phyloP scores from a whole-genome alignment of 2,329 filamentous ascomycete genomes.

The Paecilomyces variotii region DNA sequence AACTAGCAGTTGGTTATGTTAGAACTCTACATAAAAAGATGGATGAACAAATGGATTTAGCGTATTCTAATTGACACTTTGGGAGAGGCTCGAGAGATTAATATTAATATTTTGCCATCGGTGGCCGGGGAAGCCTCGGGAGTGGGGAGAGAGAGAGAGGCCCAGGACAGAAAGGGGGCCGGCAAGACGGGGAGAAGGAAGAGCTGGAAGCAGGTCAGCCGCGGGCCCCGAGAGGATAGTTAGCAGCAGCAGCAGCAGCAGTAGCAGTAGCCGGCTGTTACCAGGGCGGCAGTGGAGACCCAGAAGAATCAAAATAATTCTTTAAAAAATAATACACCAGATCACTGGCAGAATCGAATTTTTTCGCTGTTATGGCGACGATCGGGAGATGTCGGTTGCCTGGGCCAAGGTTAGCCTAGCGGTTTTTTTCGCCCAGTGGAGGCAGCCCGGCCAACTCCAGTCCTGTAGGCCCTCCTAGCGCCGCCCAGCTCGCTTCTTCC shows the following conservation, averaged over 20 bases:
- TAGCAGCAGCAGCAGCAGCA: too few species aligned
- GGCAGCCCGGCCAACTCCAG: conserved; percentile 1
- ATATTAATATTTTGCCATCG: background rate
- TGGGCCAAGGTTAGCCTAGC: conserved; percentile 13
- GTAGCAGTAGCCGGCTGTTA: background rate
- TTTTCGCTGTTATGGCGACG: conserved; percentile 1
- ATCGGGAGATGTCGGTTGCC: conserved; percentile 34
- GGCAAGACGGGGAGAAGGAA: background rate
- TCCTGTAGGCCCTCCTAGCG: conserved; percentile 11
- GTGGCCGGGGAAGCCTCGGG: background rate
- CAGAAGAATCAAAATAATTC: too few species aligned
- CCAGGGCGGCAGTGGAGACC: background rate
- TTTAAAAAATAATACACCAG: too few species aligned
- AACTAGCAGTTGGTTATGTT: too few species aligned
- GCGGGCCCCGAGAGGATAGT: background rate
- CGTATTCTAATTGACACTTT: too few species aligned
- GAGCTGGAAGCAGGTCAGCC: background rate
- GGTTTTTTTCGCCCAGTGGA: conserved; percentile 7
- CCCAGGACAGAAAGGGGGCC: background rate
- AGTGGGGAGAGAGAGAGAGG: background rate
- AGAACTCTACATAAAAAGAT: too few species aligned
- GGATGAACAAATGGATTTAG: too few species aligned
- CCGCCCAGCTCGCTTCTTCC: conserved; percentile 26
- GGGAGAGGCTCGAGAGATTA: background rate
- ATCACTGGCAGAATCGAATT: too few species aligned